Percentiles rank a stretch among this genome's conserved stretches.
These are phyloP conservation scores for Xanthoconium stramineum DNA, from an alignment of 768 basidiomycete genomes.

Conservation along the genomic window DNA sequence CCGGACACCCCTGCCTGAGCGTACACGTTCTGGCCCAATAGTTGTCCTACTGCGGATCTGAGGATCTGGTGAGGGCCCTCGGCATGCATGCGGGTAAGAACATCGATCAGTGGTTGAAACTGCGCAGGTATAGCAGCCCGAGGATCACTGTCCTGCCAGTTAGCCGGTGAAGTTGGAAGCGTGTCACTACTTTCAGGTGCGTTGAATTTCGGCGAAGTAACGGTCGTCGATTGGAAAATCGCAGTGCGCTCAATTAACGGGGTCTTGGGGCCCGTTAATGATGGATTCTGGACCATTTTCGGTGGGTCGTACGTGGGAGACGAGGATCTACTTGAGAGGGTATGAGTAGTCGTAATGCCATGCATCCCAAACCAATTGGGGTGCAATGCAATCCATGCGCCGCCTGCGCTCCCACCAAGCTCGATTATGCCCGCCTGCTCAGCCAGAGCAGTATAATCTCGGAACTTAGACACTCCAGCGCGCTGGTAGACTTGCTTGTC, in stretches of 20 bases:
- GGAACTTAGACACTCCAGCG: constrained; percentile 26
- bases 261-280: constrained; percentile 6
- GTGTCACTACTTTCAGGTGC: not conserved
- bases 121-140: constrained; percentile 5
- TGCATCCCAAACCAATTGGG: constrained; percentile 19
- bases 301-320: constrained; percentile 17
- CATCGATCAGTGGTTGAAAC: constrained; percentile 32
- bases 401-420: constrained; percentile 14
- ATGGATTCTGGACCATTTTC: constrained; percentile 1
- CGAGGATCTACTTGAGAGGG: not conserved
- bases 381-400: constrained; percentile 30
- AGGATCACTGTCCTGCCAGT: not conserved
- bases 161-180: not conserved
- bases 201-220: not conserved
- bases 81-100: constrained; percentile 29
- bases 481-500: constrained; percentile 28
- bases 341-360: not conserved
- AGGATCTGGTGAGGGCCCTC: constrained; percentile 34
- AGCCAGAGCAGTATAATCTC: constrained; percentile 27
- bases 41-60: constrained; percentile 37
- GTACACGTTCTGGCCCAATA: constrained; percentile 35
- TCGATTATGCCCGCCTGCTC: constrained; percentile 25
- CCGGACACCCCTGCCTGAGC: constrained; percentile 37
- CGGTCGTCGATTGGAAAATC: not conserved
- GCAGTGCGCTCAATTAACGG: constrained; percentile 6